phyloP scores from a whole-genome alignment of 2,329 filamentous ascomycete species.

The Colletotrichum spaethianum region DNA sequence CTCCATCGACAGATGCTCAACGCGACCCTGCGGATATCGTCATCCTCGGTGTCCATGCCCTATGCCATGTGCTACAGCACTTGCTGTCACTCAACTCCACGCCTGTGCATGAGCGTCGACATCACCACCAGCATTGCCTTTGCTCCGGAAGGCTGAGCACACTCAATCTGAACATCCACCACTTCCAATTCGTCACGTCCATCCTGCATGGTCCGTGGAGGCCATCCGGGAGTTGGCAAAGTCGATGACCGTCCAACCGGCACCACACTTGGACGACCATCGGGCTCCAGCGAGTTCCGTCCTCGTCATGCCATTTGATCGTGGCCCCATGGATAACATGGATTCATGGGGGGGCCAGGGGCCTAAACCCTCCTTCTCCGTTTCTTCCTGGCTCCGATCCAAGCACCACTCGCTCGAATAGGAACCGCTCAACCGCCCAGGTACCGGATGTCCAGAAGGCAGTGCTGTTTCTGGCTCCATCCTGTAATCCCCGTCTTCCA shows the following conservation, averaged over 20 bases:
- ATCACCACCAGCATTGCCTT: slow-evolving; percentile 1
- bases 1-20: not conserved
- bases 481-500: slow-evolving; percentile 30
- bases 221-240: slow-evolving; percentile 22
- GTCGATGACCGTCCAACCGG: slow-evolving; percentile 4
- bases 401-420: slow-evolving; percentile 11
- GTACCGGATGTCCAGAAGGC: slow-evolving; percentile 22
- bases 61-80: slow-evolving; percentile 11
- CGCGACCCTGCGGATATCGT: slow-evolving; percentile 14
- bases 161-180: slow-evolving; percentile 20
- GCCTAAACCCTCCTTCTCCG: not conserved
- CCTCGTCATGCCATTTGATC: slow-evolving; percentile 24
- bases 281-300: slow-evolving; percentile 26
- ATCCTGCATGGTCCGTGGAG: slow-evolving; percentile 1
- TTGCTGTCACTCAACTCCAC: not conserved
- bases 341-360: slow-evolving; percentile 15
- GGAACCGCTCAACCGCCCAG: slow-evolving; percentile 28
- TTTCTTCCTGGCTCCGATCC: slow-evolving; percentile 36
- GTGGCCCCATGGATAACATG: slow-evolving; percentile 11
- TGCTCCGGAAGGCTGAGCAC: slow-evolving; percentile 31
- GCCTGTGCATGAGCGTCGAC: slow-evolving; percentile 11
- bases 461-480: slow-evolving; percentile 34
- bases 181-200: slow-evolving; percentile 24
- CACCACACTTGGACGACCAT: not conserved
- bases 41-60: slow-evolving; percentile 21